These are phyloP conservation scores for Neonectria hederae DNA, from an alignment of 2,329 filamentous ascomycete species.

Conservation along the genomic window DNA sequence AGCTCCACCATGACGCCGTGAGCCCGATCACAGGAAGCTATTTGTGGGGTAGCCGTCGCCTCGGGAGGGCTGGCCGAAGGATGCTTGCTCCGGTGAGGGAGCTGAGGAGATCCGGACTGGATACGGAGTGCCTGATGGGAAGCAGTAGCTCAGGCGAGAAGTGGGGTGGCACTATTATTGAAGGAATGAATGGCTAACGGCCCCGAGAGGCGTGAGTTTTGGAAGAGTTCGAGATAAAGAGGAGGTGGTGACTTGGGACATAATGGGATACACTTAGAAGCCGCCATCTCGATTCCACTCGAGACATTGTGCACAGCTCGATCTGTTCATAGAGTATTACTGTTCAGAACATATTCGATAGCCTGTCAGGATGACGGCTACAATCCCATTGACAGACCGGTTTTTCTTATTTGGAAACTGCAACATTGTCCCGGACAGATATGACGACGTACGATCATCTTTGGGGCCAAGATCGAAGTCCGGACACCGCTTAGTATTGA, in stretches of 20 bases:
- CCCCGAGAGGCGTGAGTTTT: not conserved
- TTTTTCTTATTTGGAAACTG: conserved; percentile 44
- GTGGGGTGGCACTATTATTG: not conserved
- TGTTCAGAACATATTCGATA: not conserved
- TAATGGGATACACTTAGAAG: not conserved
- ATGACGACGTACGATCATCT: conserved; percentile 42
- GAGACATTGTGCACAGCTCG: not conserved
- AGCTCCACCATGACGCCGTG: not conserved
- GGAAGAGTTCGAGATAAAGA: not conserved
- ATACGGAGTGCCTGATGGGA: conserved; percentile 19
- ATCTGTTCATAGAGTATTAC: not conserved
- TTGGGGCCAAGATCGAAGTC: not conserved
- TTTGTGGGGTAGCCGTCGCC: conserved; percentile 2
- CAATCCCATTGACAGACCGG: conserved; percentile 24
- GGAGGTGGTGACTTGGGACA: not conserved
- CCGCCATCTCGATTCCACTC: not conserved
- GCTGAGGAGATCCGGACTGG: not conserved
- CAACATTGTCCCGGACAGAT: conserved; percentile 49
- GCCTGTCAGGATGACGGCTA: conserved; percentile 2
- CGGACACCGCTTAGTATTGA: not conserved
- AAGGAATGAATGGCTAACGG: not conserved
- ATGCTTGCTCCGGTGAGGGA: not conserved
- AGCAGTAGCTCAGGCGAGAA: not conserved
- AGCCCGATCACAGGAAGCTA: conserved; percentile 4
- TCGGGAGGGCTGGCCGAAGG: not conserved